Conservation (phyloP, 352 stramenopile genomes). For the Pythium rishiriense region DNA sequence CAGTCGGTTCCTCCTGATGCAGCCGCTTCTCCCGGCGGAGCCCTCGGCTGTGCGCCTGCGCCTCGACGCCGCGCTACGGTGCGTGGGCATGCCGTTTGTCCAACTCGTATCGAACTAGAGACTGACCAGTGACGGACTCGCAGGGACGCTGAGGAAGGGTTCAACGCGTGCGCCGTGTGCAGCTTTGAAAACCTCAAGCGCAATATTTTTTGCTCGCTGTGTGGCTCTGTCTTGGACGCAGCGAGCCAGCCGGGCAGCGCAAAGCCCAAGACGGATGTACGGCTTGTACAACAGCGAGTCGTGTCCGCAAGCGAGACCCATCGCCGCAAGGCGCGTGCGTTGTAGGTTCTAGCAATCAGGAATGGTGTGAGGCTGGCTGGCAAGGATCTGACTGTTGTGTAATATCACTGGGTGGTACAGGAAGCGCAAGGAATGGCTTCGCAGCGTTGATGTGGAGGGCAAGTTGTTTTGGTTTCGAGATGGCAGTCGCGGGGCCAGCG, state of each 20-base stretch:
- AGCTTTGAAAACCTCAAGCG: constrained; percentile 35
- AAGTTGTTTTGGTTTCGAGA: constrained; percentile 26
- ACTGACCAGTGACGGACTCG: not conserved
- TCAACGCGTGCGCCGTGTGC: constrained; percentile 24
- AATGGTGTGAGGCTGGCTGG: no score
- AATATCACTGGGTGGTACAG: constrained; percentile 1
- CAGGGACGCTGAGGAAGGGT: constrained; percentile 38
- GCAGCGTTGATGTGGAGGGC: constrained; percentile 27
- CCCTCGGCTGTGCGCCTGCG: constrained; percentile 1
- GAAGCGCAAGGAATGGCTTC: constrained; percentile 29
- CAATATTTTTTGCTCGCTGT: constrained; percentile 43
- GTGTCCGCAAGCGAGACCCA: constrained; percentile 14
- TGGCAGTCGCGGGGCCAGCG: not conserved
- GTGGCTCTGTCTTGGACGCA: constrained; percentile 20
- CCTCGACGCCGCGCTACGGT: constrained; percentile 20
- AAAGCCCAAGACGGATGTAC: constrained; percentile 9
- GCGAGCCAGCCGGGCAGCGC: not conserved
- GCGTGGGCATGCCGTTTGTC: not conserved
- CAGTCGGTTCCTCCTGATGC: not conserved
- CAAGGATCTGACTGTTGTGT: not conserved
- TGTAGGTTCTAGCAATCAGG: constrained; percentile 2
- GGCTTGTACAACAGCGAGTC: constrained; percentile 13
- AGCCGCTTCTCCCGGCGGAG: not conserved
- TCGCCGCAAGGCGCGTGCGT: constrained; percentile 14
- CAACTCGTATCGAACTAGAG: not conserved